phyloP scores from a whole-genome alignment of 1,284 basidiomycete species.

The Ceratorhiza oryzae-sativae region DNA sequence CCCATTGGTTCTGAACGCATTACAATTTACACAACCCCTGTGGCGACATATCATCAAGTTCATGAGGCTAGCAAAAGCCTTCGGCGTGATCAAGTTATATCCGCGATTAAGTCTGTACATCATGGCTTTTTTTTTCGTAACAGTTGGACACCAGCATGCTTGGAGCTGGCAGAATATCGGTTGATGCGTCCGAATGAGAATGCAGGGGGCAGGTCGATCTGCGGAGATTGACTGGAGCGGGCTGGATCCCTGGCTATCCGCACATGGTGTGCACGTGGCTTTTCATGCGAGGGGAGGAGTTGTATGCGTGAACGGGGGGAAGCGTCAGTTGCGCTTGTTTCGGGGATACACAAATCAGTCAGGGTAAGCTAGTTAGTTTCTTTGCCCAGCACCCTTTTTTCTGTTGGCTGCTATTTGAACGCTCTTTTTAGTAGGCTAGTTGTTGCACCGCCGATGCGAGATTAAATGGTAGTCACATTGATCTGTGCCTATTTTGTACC shows the following conservation, averaged over 20 bases:
- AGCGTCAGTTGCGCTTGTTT: not conserved
- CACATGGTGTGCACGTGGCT: constrained; percentile 8
- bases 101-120: too few species aligned
- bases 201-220: not conserved
- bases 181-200: too few species aligned
- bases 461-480: not conserved
- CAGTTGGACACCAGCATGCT: not conserved
- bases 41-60: not conserved
- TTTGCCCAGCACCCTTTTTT: not conserved
- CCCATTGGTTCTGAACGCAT: not conserved
- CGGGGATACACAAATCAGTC: not conserved
- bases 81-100: too few species aligned
- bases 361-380: not conserved
- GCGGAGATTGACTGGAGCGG: not conserved
- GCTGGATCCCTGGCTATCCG: not conserved
- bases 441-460: not conserved
- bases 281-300: not conserved
- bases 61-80: too few species aligned
- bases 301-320: not conserved
- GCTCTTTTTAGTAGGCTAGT: not conserved
- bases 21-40: not conserved
- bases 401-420: not conserved
- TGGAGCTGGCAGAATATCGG: not conserved
- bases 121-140: too few species aligned
- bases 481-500: not conserved